Percentiles rank a stretch among this genome's conserved stretches.
phyloP scores from a whole-genome alignment of 345 rosid genomes.

The Boechera divaricarpa region DNA sequence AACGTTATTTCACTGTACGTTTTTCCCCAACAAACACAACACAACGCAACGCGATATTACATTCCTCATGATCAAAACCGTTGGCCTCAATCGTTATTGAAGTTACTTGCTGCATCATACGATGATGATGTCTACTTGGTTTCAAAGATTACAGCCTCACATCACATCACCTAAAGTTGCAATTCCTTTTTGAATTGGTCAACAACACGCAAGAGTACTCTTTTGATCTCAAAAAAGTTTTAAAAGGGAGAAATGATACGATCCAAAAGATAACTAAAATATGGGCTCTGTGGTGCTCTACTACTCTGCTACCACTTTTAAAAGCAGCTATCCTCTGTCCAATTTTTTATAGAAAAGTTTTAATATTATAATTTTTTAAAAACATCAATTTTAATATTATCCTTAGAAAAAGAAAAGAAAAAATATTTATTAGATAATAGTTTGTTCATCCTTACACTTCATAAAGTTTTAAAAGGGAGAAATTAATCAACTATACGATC shows the following conservation, averaged over 20 bases:
- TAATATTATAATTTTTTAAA: not conserved
- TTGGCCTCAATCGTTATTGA: not conserved
- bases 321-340: not conserved
- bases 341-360: not conserved
- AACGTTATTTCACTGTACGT: too few species aligned
- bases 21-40: too few species aligned
- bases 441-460: not conserved
- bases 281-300: not conserved
- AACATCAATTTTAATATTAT: not conserved
- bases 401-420: not conserved
- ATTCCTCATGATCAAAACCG: not conserved
- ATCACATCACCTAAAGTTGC: not conserved
- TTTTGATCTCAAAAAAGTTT: not conserved
- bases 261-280: too few species aligned
- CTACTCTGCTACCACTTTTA: not conserved
- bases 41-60: not conserved
- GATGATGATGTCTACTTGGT: not conserved
- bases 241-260: too few species aligned
- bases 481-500: not conserved
- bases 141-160: not conserved
- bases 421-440: not conserved
- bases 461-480: not conserved
- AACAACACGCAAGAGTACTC: not conserved
- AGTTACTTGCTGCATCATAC: not conserved
- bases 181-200: not conserved